Percentiles rank a stretch among this genome's conserved stretches.
Conservation (phyloP, 495 filamentous ascomycete genomes). For the Penicillium manginii region DNA sequence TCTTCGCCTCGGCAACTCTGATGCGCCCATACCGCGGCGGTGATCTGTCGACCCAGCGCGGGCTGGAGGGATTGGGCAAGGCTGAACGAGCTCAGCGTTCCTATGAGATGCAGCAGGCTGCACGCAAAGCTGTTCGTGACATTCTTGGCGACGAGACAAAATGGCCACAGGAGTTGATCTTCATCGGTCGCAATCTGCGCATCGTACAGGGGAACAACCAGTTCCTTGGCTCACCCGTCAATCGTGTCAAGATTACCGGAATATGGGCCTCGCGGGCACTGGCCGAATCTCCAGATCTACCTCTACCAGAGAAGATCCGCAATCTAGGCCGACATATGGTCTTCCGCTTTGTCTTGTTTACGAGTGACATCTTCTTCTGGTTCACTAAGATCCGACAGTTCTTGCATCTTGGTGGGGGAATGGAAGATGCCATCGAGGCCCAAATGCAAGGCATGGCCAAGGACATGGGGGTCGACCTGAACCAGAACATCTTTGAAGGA, state of each 20-base stretch:
- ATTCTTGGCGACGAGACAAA: constrained; percentile 87
- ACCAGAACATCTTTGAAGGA: constrained; percentile 87
- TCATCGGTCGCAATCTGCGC: constrained; percentile 92
- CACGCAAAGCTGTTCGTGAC: constrained; percentile 81
- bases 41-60: constrained; percentile 62
- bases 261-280: constrained; percentile 83
- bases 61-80: constrained; percentile 64
- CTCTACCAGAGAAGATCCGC: constrained; percentile 55
- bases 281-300: constrained; percentile 67
- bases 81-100: constrained; percentile 56
- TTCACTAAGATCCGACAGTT: constrained; percentile 75
- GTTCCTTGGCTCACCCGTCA: constrained; percentile 90
- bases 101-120: constrained; percentile 84
- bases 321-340: constrained; percentile 71
- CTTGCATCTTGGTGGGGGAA: constrained; percentile 74
- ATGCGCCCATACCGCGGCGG: constrained; percentile 90
- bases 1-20: constrained; percentile 89
- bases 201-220: constrained; percentile 87
- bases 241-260: constrained; percentile 92
- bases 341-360: constrained; percentile 77
- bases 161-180: constrained; percentile 92
- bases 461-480: constrained; percentile 88
- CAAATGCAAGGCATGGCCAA: constrained; percentile 85
- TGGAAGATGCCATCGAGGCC: constrained; percentile 92
- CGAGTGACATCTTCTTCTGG: constrained; percentile 82